These are phyloP conservation scores for Marsdenia floribunda DNA, from an alignment of 257 asterid species.

Conservation along the genomic window DNA sequence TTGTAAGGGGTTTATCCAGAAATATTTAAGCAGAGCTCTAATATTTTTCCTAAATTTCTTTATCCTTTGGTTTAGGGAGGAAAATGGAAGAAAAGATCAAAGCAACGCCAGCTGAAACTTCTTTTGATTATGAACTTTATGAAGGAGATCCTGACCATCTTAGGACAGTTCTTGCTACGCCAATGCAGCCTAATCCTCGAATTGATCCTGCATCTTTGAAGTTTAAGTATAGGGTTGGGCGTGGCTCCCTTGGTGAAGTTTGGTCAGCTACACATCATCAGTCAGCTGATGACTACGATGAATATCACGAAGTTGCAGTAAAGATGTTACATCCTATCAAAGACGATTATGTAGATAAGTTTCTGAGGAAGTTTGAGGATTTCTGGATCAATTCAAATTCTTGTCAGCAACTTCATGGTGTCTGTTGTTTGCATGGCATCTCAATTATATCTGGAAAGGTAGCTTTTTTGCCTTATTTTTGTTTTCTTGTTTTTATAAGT, in stretches of 20 bases:
- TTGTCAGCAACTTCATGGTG: slow-evolving; percentile 29
- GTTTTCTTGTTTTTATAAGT: slow-evolving; percentile 4
- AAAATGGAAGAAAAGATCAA: slow-evolving; percentile 24
- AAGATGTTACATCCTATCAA: slow-evolving; percentile 49
- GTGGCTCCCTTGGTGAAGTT: slow-evolving; percentile 62
- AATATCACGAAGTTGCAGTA: slow-evolving; percentile 59
- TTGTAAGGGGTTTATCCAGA: not conserved
- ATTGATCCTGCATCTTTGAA: slow-evolving; percentile 47
- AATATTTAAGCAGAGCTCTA: not conserved
- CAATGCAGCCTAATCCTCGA: slow-evolving; percentile 17
- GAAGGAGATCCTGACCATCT: slow-evolving; percentile 46
- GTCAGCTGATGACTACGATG: slow-evolving; percentile 47
- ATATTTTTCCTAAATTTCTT: not conserved
- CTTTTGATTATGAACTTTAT: slow-evolving; percentile 37
- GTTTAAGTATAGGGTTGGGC: slow-evolving; percentile 56
- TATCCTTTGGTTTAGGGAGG: not conserved
- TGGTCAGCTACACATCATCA: slow-evolving; percentile 69
- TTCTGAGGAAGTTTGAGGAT: slow-evolving; percentile 33
- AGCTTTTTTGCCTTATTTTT: slow-evolving; percentile 6
- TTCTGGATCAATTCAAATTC: slow-evolving; percentile 37
- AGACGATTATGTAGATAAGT: slow-evolving; percentile 31
- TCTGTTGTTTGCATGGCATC: slow-evolving; percentile 69
- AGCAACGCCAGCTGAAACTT: slow-evolving; percentile 13
- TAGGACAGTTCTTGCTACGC: slow-evolving; percentile 29
- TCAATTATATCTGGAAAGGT: slow-evolving; percentile 41